These are phyloP conservation scores for Paecilomyces fulvus DNA, from an alignment of 2,329 filamentous ascomycete genomes.

Conservation along the genomic window DNA sequence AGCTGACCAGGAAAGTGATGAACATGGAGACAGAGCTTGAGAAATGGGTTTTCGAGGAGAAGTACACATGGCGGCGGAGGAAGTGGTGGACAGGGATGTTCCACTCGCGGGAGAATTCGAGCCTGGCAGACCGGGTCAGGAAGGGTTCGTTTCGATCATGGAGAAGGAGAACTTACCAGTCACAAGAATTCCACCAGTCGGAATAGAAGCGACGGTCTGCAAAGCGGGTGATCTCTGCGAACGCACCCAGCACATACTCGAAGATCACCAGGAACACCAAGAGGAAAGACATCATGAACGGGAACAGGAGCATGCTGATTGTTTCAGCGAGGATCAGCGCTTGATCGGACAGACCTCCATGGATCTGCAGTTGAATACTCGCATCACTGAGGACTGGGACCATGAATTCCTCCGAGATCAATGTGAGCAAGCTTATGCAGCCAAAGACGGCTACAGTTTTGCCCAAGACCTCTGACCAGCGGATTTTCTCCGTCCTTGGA, in stretches of 20 bases:
- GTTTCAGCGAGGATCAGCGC: constrained; percentile 78
- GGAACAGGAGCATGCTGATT: constrained; percentile 84
- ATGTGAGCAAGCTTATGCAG: constrained; percentile 87
- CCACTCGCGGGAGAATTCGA: constrained; percentile 94
- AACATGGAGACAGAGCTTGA: constrained; percentile 70
- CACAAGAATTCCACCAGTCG: constrained; percentile 58
- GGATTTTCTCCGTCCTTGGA: constrained; percentile 64
- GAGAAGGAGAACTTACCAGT: constrained; percentile 44
- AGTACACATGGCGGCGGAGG: constrained; percentile 88
- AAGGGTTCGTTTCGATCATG: constrained; percentile 37
- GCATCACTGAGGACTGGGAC: constrained; percentile 78
- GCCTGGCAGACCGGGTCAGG: constrained; percentile 41
- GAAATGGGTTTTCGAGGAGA: constrained; percentile 66
- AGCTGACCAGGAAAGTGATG: constrained; percentile 85
- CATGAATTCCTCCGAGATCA: constrained; percentile 92
- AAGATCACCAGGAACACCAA: constrained; percentile 98
- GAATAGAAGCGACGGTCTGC: constrained; percentile 90
- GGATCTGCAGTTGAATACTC: constrained; percentile 42
- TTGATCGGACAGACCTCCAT: constrained; percentile 52
- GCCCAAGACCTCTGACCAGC: constrained; percentile 72
- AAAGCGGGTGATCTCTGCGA: constrained; percentile 88
- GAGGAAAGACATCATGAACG: constrained; percentile 93
- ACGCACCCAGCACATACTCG: constrained; percentile 89
- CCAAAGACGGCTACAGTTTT: constrained; percentile 89
- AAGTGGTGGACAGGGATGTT: constrained; percentile 97